Base-by-base conservation (phyloP, 2,329 filamentous ascomycete genomes). In the Aureobasidium sp. region DNA sequence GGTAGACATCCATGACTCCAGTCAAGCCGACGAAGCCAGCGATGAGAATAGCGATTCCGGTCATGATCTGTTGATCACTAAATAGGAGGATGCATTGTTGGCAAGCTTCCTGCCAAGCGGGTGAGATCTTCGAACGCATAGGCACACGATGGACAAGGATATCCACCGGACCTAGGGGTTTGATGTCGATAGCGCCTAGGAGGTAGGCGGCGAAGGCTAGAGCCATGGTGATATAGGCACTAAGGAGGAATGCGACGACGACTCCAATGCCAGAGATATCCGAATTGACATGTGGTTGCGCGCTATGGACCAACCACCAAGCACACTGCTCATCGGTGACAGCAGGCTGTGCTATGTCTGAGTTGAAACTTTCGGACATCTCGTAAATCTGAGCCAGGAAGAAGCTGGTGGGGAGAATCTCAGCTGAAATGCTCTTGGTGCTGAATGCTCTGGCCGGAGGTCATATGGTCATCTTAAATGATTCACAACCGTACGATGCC, bases 1-100 rank as follows among this genome's bases (percentile, higher is more conserved):
- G 61, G 60, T 71, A 72, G 2, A 67, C 66, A 3, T 56, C 62
- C 10, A 71, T 70, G 5, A 47, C 50, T 2, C 15, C 39, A n/a
- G 3, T 2, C 3, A 42, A n/a, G 20, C 39, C 39, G 39, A 42
- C 4, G 15, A 42, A 42, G 5, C 39, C 39, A 4, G 39, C 39
- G 15, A 42, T n/a, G 6, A 3, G 8, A 8, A 42, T 42, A 17
- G 39, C 39, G 15, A 42, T 42, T 3, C 39, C 39, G n/a, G 39
- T 42, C 3, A 42, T 8, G 3, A 42, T 42, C 8, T 42, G 39
- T n/a, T 42, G 39, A 20, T 42, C 39, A 8, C 39, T 42, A 42
- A 42, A 8, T 2, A 42, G 15, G 6, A 42, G 17, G 8, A 42
- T 8, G 17, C 39, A 42, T 42, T 42, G 39, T n/a, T 42, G 39